phyloP scores from a whole-genome alignment of 441 rosid genomes.

The Euphorbia schlechtendalii region DNA sequence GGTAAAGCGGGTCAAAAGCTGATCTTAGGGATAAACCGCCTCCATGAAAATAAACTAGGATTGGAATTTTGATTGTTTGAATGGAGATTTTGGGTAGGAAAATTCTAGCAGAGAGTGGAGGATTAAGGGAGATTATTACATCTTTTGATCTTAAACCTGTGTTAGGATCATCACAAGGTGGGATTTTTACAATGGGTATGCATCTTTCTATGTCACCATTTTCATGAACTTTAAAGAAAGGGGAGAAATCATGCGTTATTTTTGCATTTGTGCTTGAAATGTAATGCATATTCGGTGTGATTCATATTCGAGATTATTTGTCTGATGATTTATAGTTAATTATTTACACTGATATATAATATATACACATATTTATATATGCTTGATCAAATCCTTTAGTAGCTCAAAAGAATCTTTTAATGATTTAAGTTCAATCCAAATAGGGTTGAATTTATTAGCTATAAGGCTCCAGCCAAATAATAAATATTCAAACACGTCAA shows the following conservation, averaged over 20 bases:
- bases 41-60: conserved; percentile 27
- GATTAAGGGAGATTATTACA: conserved; percentile 3
- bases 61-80: conserved; percentile 18
- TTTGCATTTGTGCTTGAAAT: too few relatives aligned
- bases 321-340: too few relatives aligned
- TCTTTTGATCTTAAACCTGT: conserved; percentile 27
- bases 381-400: too few relatives aligned
- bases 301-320: too few relatives aligned
- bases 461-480: too few relatives aligned
- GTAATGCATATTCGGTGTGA: too few relatives aligned
- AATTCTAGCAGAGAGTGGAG: conserved; percentile 15
- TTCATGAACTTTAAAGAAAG: conserved; percentile 15
- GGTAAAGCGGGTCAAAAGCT: conserved; percentile 19
- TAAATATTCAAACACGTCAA: too few relatives aligned
- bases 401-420: too few relatives aligned
- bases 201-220: conserved; percentile 21
- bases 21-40: conserved; percentile 22
- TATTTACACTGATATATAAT: too few relatives aligned
- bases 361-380: too few relatives aligned
- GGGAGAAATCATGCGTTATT: conserved; percentile 12
- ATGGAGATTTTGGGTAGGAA: conserved; percentile 16
- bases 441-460: too few relatives aligned
- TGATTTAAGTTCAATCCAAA: too few relatives aligned
- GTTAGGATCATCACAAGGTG: conserved; percentile 16
- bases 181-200: conserved; percentile 5